Percentiles rank a stretch among this genome's conserved stretches.
These are phyloP conservation scores for Nannochloropsis oceanica DNA, from an alignment of 108 stramenopile species.

Conservation along the genomic window DNA sequence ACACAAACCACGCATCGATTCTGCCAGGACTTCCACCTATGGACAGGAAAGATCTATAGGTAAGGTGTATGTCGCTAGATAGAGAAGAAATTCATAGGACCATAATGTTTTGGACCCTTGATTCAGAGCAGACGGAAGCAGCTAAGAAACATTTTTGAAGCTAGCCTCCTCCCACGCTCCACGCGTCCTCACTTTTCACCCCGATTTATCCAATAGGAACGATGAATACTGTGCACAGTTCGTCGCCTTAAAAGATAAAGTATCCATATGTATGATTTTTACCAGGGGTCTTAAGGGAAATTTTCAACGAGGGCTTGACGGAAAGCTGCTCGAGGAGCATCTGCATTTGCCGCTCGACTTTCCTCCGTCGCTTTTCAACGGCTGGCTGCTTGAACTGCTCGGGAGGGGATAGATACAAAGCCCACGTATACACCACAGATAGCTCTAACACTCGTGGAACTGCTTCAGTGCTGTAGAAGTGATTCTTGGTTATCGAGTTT, in stretches of 20 bases:
- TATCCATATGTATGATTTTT: not conserved
- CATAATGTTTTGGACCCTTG: not conserved
- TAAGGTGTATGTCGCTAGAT: not conserved
- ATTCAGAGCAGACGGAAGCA: not conserved
- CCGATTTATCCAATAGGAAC: not conserved
- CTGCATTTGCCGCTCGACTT: not conserved
- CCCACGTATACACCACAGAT: not conserved
- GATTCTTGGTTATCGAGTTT: not conserved
- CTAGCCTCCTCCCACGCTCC: not conserved
- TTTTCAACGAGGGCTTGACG: not conserved
- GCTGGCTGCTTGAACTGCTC: not conserved
- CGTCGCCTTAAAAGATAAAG: not conserved
- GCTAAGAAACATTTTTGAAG: not conserved
- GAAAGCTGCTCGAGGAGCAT: not conserved
- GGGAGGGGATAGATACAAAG: not conserved
- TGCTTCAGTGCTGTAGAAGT: not conserved
- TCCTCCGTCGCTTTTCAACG: not conserved
- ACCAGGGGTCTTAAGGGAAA: not conserved
- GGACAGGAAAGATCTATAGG: no score
- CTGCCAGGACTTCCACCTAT: no score
- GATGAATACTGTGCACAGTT: not conserved
- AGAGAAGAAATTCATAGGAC: not conserved
- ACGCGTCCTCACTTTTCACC: not conserved
- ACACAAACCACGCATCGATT: no score
- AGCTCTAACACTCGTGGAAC: not conserved